Evolutionary conservation across 768 basidiomycete genomes (phyloP).

Genomic region (Tulasnella sp.): DNA sequence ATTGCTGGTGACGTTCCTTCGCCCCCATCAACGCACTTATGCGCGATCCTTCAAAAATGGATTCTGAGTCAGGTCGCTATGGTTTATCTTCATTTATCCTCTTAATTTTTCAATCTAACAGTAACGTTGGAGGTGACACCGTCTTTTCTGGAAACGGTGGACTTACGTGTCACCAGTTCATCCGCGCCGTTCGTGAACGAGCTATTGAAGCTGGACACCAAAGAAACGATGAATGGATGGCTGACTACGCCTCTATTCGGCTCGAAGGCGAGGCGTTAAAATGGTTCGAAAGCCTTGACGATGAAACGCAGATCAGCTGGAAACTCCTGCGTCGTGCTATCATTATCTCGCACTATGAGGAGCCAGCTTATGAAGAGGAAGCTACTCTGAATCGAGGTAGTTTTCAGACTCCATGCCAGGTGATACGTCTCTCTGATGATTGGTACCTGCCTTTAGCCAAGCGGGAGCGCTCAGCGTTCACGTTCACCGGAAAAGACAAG

Average conservation of each 20-base stretch:
- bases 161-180: not conserved
- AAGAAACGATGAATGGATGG: not conserved
- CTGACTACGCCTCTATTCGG: not conserved
- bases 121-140: not conserved
- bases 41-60: not conserved
- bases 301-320: not conserved
- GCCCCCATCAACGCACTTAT: not conserved
- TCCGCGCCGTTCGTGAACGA: not conserved
- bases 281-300: slow-evolving; percentile 3
- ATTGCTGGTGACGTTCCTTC: not conserved
- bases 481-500: not conserved
- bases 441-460: not conserved
- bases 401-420: not conserved
- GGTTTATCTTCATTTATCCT: not conserved
- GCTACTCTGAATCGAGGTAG: not conserved
- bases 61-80: not conserved
- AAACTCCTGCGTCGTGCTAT: not conserved
- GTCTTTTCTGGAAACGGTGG: not conserved
- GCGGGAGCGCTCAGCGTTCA: not conserved
- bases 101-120: not conserved
- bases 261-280: not conserved
- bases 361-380: not conserved
- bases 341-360: not conserved
- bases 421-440: not conserved
- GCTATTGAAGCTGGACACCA: not conserved